These are phyloP conservation scores for Chlorella sp. DNA, from an alignment of 139 green algal species.

Conservation along the genomic window DNA sequence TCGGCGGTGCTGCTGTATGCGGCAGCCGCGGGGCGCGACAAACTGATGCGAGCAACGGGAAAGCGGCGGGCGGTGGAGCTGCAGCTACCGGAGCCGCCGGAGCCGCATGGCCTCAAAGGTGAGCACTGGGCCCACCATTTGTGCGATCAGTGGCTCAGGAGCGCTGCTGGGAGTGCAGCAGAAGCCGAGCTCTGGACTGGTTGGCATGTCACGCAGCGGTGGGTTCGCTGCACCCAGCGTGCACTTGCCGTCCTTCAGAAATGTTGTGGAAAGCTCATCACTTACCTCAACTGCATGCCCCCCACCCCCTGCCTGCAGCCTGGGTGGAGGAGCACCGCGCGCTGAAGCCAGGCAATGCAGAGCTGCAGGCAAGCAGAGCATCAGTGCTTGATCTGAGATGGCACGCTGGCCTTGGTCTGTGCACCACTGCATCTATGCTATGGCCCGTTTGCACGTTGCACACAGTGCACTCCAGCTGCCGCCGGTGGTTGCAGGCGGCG, in stretches of 20 bases:
- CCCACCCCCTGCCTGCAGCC: slow-evolving; percentile 33
- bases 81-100: slow-evolving; percentile 25
- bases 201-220: too few relatives aligned
- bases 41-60: slow-evolving; percentile 33
- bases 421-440: too few relatives aligned
- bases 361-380: slow-evolving; percentile 23
- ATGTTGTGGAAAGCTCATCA: not conserved
- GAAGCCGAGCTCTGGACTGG: too few relatives aligned
- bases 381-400: too few relatives aligned
- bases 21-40: slow-evolving; percentile 5
- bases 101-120: slow-evolving; percentile 63
- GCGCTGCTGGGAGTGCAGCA: too few relatives aligned
- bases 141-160: too few relatives aligned
- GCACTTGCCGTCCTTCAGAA: too few relatives aligned
- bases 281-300: not conserved
- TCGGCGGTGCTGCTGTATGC: slow-evolving; percentile 70
- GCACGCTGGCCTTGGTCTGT: too few relatives aligned
- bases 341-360: slow-evolving; percentile 40
- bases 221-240: too few relatives aligned
- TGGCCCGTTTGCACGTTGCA: too few relatives aligned
- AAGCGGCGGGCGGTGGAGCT: slow-evolving; percentile 33
- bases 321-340: slow-evolving; percentile 79
- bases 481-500: slow-evolving; percentile 40
- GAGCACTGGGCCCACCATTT: too few relatives aligned
- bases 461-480: too few relatives aligned